Base-by-base conservation (phyloP, 805 yeast genomes). In the Sugiyamaella qingdaonensis region DNA sequence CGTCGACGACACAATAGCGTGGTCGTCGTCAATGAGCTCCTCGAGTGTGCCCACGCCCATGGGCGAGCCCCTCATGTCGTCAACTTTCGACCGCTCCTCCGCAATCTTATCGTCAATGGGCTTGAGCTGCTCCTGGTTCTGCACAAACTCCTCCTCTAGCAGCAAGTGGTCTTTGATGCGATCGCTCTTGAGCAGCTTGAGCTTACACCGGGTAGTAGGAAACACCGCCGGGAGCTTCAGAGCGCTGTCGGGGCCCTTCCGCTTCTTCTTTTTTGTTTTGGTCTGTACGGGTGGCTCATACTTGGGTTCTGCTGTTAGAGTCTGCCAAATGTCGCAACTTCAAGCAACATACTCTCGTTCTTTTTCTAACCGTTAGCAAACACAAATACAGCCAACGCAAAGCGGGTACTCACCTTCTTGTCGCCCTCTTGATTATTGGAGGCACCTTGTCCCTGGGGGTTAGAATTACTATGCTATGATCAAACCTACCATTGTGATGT, bases 201-300 rank as follows among this genome's bases (percentile, higher is more conserved):
- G 78, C 69, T 89, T 89, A 67, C 98, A 94, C 67, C 99, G 84
- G 32, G 97, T 94, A 63, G 84, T 87, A 49, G 99, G 99, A 64
- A 84, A 80, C 36, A 94, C 95, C 46, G 79, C 78, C 3, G 99
- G 99, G 58, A 94, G 78, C 66, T 85, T 89, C 42, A 84, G 88
- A 24, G 95, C 86, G 52, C 88, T 88, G 50, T 94, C 95, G 7
- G 96, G 96, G 48, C 81, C 80, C 77, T 85, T 89, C 77, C 94
- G 84, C 75, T 88, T 87, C 67, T 71, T 73, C 79, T 89, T 91
- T 53, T 96, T 96, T 64, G 89, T 86, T 60, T 91, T 84, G 5
- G 96, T 85, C 72, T 92, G 95, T 56, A 92, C 97, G 13, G 99
- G 99, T 34, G 99, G 98, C 72, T 94, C 99, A 71, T 92, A 94